These are phyloP conservation scores for Tolypocladium sp. DNA, from an alignment of 2,329 filamentous ascomycete species.

Conservation along the genomic window DNA sequence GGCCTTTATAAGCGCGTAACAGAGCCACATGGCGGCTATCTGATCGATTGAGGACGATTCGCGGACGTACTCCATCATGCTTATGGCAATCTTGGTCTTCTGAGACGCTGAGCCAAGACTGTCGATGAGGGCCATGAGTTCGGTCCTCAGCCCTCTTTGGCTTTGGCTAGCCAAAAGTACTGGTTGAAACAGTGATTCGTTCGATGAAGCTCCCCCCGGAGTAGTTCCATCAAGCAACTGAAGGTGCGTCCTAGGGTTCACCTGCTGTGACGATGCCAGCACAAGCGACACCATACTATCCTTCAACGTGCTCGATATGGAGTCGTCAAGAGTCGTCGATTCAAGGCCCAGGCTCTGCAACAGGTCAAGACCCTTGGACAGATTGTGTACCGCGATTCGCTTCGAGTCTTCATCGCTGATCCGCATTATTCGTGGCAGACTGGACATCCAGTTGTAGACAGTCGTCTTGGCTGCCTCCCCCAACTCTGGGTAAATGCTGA, in stretches of 20 bases:
- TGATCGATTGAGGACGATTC: slow-evolving; percentile 48
- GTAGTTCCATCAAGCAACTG: slow-evolving; percentile 16
- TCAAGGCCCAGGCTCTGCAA: slow-evolving; percentile 54
- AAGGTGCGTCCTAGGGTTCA: slow-evolving; percentile 11
- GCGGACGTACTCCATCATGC: slow-evolving; percentile 56
- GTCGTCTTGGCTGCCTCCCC: slow-evolving; percentile 57
- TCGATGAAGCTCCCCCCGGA: slow-evolving; percentile 5
- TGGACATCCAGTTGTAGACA: slow-evolving; percentile 72
- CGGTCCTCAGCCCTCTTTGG: slow-evolving; percentile 51
- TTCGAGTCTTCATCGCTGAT: slow-evolving; percentile 74
- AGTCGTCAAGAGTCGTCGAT: slow-evolving; percentile 57
- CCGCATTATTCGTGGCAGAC: slow-evolving; percentile 76
- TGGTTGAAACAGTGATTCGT: slow-evolving; percentile 39
- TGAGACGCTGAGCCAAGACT: slow-evolving; percentile 48
- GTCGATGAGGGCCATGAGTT: slow-evolving; percentile 48
- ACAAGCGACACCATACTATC: slow-evolving; percentile 56
- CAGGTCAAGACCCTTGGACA: slow-evolving; percentile 64
- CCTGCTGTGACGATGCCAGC: slow-evolving; percentile 13
- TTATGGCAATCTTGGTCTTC: slow-evolving; percentile 50
- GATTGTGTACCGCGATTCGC: slow-evolving; percentile 60
- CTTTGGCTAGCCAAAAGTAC: slow-evolving; percentile 56
- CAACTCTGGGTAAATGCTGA: slow-evolving; percentile 52
- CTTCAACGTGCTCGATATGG: slow-evolving; percentile 58
- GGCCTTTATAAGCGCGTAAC: slow-evolving; percentile 60
- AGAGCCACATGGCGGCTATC: slow-evolving; percentile 71